Percentiles rank a stretch among this genome's conserved stretches.
phyloP scores from a whole-genome alignment of 768 basidiomycete genomes.

The Leccinum uliginosum region DNA sequence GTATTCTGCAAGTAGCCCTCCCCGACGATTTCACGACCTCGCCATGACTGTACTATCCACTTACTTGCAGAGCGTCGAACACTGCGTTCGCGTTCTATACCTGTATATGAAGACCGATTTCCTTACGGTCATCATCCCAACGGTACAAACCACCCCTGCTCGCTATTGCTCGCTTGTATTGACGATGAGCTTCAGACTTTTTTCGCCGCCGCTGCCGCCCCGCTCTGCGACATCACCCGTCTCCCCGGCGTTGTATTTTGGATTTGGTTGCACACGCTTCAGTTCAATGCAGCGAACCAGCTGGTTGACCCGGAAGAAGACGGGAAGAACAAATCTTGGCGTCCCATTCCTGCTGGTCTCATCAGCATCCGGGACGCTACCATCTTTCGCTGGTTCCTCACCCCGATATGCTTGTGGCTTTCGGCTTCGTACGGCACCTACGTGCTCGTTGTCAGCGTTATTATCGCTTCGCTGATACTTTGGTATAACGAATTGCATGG shows the following conservation, averaged over 20 bases:
- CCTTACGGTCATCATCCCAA: slow-evolving; percentile 25
- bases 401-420: slow-evolving; percentile 32
- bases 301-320: slow-evolving; percentile 39
- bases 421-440: slow-evolving; percentile 34
- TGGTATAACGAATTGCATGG: slow-evolving; percentile 37
- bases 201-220: slow-evolving; percentile 33
- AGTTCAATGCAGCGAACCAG: slow-evolving; percentile 44
- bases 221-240: slow-evolving; percentile 19
- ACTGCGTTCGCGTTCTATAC: slow-evolving; percentile 16
- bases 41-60: slow-evolving; percentile 17
- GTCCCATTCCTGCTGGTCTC: slow-evolving; percentile 44
- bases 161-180: not conserved
- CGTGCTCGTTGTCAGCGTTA: slow-evolving; percentile 32
- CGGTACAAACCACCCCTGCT: slow-evolving; percentile 9
- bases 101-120: slow-evolving; percentile 26
- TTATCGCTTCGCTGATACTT: slow-evolving; percentile 23
- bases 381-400: slow-evolving; percentile 34
- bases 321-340: slow-evolving; percentile 38
- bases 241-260: slow-evolving; percentile 35
- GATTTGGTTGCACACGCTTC: slow-evolving; percentile 46
- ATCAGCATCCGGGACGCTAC: slow-evolving; percentile 35
- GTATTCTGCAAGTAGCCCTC: not conserved
- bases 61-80: slow-evolving; percentile 9
- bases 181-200: slow-evolving; percentile 25
- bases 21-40: slow-evolving; percentile 18